Evolutionary conservation across 73 alveolate genomes (phyloP).

Genomic region (Paramecium sexaurelia): DNA sequence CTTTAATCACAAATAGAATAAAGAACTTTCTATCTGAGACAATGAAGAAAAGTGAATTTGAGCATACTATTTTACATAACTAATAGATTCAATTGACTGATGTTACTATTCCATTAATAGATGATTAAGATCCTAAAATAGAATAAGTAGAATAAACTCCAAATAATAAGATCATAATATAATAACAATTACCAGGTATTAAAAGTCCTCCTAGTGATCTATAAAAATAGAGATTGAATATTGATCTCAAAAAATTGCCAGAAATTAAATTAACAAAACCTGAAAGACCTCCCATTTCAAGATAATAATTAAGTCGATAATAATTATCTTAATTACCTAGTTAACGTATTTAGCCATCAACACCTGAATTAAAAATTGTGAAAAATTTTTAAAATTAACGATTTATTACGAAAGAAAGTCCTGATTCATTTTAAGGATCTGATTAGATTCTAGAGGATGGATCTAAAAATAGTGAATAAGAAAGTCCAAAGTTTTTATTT

Average conservation of each 20-base stretch:
- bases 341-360: not conserved
- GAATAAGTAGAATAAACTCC: not conserved
- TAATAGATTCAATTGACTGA: not conserved
- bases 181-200: not conserved
- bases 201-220: not conserved
- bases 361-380: not conserved
- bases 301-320: not conserved
- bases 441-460: not conserved
- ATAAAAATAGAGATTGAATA: not conserved
- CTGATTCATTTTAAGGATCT: conserved; percentile 21
- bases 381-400: not conserved
- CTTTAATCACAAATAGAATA: conserved; percentile 73
- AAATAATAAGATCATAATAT: not conserved
- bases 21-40: conserved; percentile 81
- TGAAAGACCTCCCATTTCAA: conserved; percentile 8
- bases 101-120: conserved; percentile 12
- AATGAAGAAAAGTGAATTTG: conserved; percentile 78
- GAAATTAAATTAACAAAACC: not conserved
- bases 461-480: not conserved
- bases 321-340: not conserved
- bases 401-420: conserved; percentile 32
- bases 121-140: not conserved
- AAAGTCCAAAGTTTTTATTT: not conserved
- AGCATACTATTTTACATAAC: conserved; percentile 86
- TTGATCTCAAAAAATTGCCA: not conserved